Evolutionary conservation across 768 basidiomycete genomes (phyloP), one percentile per base, ranked within the genome.

Genomic region (Fistulinella prunicolor): DNA sequence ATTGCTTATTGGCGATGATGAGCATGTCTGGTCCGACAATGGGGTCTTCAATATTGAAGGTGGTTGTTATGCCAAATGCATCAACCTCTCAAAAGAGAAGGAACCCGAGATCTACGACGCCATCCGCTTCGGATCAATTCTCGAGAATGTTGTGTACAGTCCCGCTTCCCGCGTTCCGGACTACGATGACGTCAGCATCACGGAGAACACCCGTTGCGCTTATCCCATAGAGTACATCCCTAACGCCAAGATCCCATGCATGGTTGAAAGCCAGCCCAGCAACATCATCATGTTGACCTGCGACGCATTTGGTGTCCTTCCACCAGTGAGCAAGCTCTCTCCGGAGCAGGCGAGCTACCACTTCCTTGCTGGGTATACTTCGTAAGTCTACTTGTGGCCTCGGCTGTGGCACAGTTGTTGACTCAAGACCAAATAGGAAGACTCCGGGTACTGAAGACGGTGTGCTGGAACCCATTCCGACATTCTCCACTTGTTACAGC

Each of bases 31-130:
- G 96, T 93, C 92, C 14, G 96, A 99, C 71, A 86, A 78, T 16
- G 96, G 96, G 63, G 95, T 99, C 51, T 99, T 99, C 84, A 98
- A 98, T 79, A 99, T 99, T 63, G 96, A 99, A 65, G 96, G 96
- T 54, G 96, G 96, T 42, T 99, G 96, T 72, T 99, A 98, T 67
- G 96, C 96, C 70, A 98, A 99, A 74, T 86, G 83, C 69, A 88
- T 98, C 76, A 96, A 96, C 76, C 83, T 99, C 51, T 93, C 93
- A 35, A 82, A 84, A 20, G 91, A 96, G 72, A 97, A 97, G 77
- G 96, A 99, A 65, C 96, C 96, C 44, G 96, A 97, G 68, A 99
- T 99, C 64, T 95, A 72, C 80, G 86, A 83, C 62, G 96, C 96
- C 49, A 95, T 99, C 73, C 79, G 82, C 54, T 99, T 86, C 69